These are phyloP conservation scores for Paxillus rubicundulus DNA, from an alignment of 768 basidiomycete genomes.

Conservation along the genomic window DNA sequence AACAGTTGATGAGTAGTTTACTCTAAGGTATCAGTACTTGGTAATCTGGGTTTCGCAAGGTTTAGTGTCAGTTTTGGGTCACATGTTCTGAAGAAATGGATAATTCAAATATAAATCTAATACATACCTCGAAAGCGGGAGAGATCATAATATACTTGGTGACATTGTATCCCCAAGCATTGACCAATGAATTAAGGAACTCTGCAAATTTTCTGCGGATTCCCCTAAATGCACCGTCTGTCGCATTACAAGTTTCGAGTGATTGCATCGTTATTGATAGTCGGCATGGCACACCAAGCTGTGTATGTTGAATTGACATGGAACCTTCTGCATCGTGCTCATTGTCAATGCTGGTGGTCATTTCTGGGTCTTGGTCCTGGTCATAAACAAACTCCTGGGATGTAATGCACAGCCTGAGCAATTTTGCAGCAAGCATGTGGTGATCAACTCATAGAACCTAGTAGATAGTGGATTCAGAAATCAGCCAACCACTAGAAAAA, in stretches of 20 bases:
- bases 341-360: no score
- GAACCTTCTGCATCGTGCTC: slow-evolving; percentile 5
- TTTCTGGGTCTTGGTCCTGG: no score
- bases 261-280: no score
- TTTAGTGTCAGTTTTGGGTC: background rate
- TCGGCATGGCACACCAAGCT: no score
- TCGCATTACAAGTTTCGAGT: background rate
- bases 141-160: background rate
- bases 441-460: slow-evolving; percentile 16
- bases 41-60: slow-evolving; percentile 13
- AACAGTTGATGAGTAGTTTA: slow-evolving; percentile 26
- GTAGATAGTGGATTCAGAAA: background rate
- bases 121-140: background rate
- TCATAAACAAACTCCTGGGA: background rate
- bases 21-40: slow-evolving; percentile 22
- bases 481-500: background rate
- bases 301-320: slow-evolving; percentile 15
- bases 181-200: background rate
- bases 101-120: no score
- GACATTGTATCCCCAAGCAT: background rate
- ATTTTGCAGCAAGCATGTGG: slow-evolving; percentile 2
- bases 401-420: background rate
- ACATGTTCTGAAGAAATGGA: no score
- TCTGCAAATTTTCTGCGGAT: background rate
- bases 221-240: background rate